Base-by-base conservation (phyloP, 192 early-diverging fungal genomes). In the Coemansia sp. region DNA sequence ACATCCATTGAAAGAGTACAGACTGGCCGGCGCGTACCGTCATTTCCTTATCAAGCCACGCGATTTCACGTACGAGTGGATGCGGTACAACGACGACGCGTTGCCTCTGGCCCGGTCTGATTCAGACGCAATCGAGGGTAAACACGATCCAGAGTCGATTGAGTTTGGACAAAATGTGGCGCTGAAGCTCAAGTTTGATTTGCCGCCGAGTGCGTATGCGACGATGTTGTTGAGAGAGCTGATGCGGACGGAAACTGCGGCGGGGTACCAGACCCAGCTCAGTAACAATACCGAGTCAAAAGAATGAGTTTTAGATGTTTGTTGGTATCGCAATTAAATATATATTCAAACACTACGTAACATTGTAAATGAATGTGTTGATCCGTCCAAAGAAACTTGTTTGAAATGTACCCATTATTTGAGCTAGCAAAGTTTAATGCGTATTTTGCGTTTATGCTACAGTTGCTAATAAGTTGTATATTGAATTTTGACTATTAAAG, bases 181-280 rank as follows among this genome's bases (percentile, higher is more conserved):
- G 8, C 61, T 96, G 24, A 77, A 89, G 44, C 67, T 95, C 14
- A 79, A 86, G 28, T 86, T 99, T 62, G 90, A 89, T 17, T 79
- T 99, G 52, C 76, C 71, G 26, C 83, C 92, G 2, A 93, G 92
- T 42, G 85, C 90, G 34, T 99, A 99, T 71, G 97, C 97, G 2
- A 99, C 97, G 0, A 97, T 99, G 95, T 87, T 89, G n/a, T 73
- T 99, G 58, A 84, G 96, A 17, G 97, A 99, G 72, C 74, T 97
- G 20, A 88, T 89, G 70, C 84, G 86, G 44, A 63, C 82, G 50
- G 84, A 87, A 37, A 89, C 89, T 9, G 83, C 85, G 6, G 60
- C 85, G 2, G 79, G 70, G 2, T 76, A 79, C 61, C 86, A 90
- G 73, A 51, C 66, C 9, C 60, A 51, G 38, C 50, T 79, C 38